Percentiles rank a stretch among this genome's conserved stretches.
These are phyloP conservation scores for Oropetium thomaeum DNA, from an alignment of 176 grass and related monocot species.

Conservation along the genomic window DNA sequence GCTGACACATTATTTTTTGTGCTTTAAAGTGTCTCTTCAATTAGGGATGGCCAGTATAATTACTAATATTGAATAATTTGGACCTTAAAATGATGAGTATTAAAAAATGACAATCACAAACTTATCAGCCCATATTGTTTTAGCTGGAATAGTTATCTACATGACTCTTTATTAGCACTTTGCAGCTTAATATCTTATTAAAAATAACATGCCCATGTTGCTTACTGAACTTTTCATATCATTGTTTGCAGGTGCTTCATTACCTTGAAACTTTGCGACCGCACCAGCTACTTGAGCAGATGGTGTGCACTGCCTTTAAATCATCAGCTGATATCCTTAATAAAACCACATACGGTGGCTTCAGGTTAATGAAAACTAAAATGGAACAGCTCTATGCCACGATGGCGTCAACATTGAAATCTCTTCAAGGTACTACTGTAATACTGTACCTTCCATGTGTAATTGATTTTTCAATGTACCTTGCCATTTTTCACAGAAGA, in stretches of 20 bases:
- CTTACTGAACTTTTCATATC: conserved; percentile 6
- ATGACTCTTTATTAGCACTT: not conserved
- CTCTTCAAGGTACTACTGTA: conserved; percentile 78
- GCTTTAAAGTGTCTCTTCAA: not conserved
- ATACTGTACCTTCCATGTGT: not conserved
- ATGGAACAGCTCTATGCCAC: conserved; percentile 86
- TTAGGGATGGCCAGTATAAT: not conserved
- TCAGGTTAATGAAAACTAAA: conserved; percentile 83
- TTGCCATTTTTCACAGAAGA: conserved; percentile 5
- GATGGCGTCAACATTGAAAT: conserved; percentile 65
- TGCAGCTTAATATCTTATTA: not conserved
- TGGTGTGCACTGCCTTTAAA: conserved; percentile 87
- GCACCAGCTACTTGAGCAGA: conserved; percentile 91
- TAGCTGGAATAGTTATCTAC: not conserved
- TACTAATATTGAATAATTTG: not conserved
- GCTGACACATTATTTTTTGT: not conserved
- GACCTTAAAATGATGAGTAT: not conserved
- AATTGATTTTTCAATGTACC: too few relatives aligned
- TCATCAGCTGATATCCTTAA: conserved; percentile 79
- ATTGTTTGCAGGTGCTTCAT: conserved; percentile 69
- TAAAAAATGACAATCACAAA: not conserved
- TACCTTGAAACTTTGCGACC: conserved; percentile 97
- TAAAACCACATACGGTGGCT: conserved; percentile 74
- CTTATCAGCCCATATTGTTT: not conserved
- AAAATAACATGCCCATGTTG: not conserved